Conservation (phyloP, 176 grass and related monocot species). For the Oryza officinalis region DNA sequence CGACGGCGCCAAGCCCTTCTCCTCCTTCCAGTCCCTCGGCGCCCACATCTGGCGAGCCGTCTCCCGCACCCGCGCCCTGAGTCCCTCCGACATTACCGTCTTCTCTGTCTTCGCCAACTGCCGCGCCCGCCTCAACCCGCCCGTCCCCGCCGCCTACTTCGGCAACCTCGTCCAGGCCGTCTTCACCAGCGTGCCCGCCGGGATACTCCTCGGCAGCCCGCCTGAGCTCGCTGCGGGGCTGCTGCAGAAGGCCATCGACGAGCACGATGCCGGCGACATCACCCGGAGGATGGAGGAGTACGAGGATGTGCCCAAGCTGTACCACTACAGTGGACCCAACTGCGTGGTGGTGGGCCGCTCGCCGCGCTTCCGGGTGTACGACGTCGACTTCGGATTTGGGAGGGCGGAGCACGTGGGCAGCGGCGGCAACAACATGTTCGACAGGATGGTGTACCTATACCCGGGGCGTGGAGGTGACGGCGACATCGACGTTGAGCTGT, state of each 20-base stretch:
- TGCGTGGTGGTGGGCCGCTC: constrained; percentile 94
- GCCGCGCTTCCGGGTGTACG: constrained; percentile 91
- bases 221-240: constrained; percentile 53
- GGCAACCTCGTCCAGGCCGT: constrained; percentile 98
- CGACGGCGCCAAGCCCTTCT: no score
- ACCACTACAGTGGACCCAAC: constrained; percentile 89
- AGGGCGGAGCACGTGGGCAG: constrained; percentile 76
- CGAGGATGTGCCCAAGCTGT: constrained; percentile 80
- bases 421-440: constrained; percentile 90
- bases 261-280: constrained; percentile 71
- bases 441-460: constrained; percentile 98
- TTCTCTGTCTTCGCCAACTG: no score
- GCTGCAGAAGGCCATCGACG: constrained; percentile 75
- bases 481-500: constrained; percentile 89
- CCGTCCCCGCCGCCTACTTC: constrained; percentile 74
- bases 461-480: constrained; percentile 59
- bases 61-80: no score
- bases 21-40: no score
- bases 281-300: constrained; percentile 72
- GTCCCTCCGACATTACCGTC: no score
- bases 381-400: constrained; percentile 93
- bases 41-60: no score
- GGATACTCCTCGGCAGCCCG: constrained; percentile 60
- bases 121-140: constrained; percentile 74
- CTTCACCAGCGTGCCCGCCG: no score